phyloP scores from a whole-genome alignment of 2,329 filamentous ascomycete genomes.

The Trichophyton schoenleinii region DNA sequence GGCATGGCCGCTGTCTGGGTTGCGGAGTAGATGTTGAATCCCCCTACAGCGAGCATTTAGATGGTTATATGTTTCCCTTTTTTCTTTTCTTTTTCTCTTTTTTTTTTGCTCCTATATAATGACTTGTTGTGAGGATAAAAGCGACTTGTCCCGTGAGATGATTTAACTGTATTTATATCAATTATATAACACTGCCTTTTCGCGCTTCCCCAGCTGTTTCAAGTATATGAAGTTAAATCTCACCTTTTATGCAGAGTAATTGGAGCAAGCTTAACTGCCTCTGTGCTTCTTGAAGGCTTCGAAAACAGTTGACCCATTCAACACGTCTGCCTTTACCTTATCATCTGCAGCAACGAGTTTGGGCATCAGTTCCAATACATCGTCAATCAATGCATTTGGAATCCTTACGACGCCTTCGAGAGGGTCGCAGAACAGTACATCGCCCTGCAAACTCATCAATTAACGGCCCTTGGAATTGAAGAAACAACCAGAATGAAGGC shows the following conservation, averaged over 20 bases:
- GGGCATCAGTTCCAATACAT: conserved; percentile 50
- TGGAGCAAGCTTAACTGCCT: background rate
- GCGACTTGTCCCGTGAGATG: background rate
- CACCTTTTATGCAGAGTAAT: background rate
- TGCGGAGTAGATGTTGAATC: conserved; percentile 52
- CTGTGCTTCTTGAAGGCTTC: conserved; percentile 54
- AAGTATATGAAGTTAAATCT: background rate
- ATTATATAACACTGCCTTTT: background rate
- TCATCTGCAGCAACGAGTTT: conserved; percentile 42
- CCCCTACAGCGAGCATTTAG: background rate
- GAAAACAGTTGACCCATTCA: conserved; percentile 47
- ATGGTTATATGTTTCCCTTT: background rate
- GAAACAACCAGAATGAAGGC: too few species aligned
- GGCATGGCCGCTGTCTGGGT: conserved; percentile 97
- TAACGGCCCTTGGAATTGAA: too few species aligned
- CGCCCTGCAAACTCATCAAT: conserved; percentile 33
- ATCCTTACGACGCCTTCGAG: conserved; percentile 59
- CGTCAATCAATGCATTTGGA: conserved; percentile 46
- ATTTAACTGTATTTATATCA: background rate
- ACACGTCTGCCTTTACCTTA: conserved; percentile 53
- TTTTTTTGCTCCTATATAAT: background rate
- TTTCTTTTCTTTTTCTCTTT: background rate
- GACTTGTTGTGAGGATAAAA: background rate
- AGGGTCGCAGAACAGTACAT: conserved; percentile 58
- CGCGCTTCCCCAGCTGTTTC: background rate